Conservation (phyloP, 2,329 filamentous ascomycete species). For the Colletotrichum tabaci region DNA sequence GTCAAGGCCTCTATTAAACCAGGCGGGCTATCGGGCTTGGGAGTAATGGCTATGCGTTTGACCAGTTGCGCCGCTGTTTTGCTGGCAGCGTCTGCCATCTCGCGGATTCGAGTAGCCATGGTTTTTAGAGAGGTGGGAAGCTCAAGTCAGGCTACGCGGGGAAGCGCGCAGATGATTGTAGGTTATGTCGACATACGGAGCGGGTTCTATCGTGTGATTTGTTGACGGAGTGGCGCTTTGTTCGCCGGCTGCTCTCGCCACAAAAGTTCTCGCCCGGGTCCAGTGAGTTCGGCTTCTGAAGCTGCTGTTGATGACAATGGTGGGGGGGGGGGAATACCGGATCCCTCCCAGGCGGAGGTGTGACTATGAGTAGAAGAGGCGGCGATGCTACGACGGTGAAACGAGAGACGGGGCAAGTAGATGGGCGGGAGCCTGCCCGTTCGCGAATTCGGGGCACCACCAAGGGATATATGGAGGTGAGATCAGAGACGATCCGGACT, state of each 20-base stretch:
- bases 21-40: conserved; percentile 72
- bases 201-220: conserved; percentile 8
- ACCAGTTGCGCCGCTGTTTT: conserved; percentile 56
- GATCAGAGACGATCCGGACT: conserved; percentile 35
- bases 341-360: conserved; percentile 43
- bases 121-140: conserved; percentile 38
- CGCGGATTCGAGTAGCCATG: conserved; percentile 60
- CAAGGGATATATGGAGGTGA: conserved; percentile 45
- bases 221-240: background rate
- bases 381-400: conserved; percentile 27
- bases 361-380: conserved; percentile 28
- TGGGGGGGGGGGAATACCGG: conserved; percentile 44
- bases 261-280: background rate
- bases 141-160: conserved; percentile 40
- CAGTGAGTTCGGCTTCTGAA: background rate
- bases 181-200: conserved; percentile 48
- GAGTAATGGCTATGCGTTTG: conserved; percentile 73
- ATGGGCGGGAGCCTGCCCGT: conserved; percentile 7
- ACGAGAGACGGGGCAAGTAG: conserved; percentile 41
- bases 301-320: conserved; percentile 20
- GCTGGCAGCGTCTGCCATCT: conserved; percentile 52
- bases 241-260: background rate
- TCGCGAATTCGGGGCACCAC: conserved; percentile 25
- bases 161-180: conserved; percentile 45
- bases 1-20: conserved; percentile 74